Conservation (phyloP, 2,329 filamentous ascomycete genomes). For the Proliferodiscus dingleyae region DNA sequence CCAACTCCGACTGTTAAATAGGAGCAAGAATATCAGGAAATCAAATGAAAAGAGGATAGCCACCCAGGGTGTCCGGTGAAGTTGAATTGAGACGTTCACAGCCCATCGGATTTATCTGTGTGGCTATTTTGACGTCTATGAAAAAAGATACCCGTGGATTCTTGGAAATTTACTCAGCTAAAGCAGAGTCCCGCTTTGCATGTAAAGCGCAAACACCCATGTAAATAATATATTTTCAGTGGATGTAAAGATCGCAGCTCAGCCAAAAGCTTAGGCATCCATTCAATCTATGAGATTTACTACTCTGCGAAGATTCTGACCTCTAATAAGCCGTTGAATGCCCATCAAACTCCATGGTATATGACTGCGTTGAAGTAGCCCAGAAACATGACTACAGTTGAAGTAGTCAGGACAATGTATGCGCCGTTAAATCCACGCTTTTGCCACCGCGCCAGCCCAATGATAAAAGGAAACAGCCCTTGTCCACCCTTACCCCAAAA, state of each 20-base stretch:
- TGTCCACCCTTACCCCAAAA: too few species aligned
- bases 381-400: slow-evolving; percentile 16
- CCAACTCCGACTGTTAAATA: slow-evolving; percentile 7
- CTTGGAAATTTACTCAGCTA: too few species aligned
- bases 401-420: slow-evolving; percentile 20
- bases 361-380: slow-evolving; percentile 27
- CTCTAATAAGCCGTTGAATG: slow-evolving; percentile 15
- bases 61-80: neutral
- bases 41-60: slow-evolving; percentile 9
- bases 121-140: too few species aligned
- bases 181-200: too few species aligned
- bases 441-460: neutral
- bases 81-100: neutral
- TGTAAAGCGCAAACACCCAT: too few species aligned
- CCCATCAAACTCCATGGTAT: slow-evolving; percentile 21
- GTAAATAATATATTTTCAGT: too few species aligned
- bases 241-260: neutral
- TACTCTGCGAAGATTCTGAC: neutral
- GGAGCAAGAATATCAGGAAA: slow-evolving; percentile 14
- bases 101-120: too few species aligned
- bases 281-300: neutral
- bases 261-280: neutral
- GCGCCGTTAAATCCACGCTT: slow-evolving; percentile 7
- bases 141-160: slow-evolving; percentile 1
- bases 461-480: slow-evolving; percentile 5